phyloP scores from a whole-genome alignment of 208 protist genomes.

The Acanthamoeba rhysodes region DNA sequence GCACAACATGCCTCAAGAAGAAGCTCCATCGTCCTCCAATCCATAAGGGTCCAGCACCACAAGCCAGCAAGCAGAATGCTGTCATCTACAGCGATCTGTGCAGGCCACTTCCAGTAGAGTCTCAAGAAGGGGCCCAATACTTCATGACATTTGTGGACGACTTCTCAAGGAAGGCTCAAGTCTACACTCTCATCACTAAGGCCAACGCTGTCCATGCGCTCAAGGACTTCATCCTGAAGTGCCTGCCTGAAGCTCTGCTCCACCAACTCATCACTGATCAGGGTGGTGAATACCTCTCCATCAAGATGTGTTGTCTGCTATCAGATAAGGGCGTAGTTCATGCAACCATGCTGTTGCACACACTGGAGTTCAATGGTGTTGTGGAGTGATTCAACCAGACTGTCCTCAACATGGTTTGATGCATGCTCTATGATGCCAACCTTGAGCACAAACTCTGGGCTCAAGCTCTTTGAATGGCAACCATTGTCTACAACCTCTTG shows the following conservation, averaged over 20 bases:
- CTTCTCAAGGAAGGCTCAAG: too few species aligned
- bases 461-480: background rate
- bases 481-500: background rate
- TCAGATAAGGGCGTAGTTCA: background rate
- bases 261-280: background rate
- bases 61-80: too few species aligned
- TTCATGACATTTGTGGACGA: too few species aligned
- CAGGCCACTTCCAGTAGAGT: too few species aligned
- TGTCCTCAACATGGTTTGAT: background rate
- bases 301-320: background rate
- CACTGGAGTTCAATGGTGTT: conserved; percentile 26
- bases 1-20: background rate
- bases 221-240: background rate
- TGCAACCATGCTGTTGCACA: background rate
- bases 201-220: too few species aligned
- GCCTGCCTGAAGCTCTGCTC: background rate
- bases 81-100: too few species aligned
- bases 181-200: too few species aligned
- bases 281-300: background rate
- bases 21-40: too few species aligned
- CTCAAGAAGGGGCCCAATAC: too few species aligned
- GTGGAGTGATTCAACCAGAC: conserved; percentile 10
- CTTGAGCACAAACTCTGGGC: background rate
- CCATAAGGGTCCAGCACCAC: too few species aligned
- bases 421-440: background rate